Percentiles rank a stretch among this genome's conserved stretches.
These are phyloP conservation scores for Tolypocladium cylindrosporum DNA, from an alignment of 2,329 filamentous ascomycete species.

Conservation along the genomic window DNA sequence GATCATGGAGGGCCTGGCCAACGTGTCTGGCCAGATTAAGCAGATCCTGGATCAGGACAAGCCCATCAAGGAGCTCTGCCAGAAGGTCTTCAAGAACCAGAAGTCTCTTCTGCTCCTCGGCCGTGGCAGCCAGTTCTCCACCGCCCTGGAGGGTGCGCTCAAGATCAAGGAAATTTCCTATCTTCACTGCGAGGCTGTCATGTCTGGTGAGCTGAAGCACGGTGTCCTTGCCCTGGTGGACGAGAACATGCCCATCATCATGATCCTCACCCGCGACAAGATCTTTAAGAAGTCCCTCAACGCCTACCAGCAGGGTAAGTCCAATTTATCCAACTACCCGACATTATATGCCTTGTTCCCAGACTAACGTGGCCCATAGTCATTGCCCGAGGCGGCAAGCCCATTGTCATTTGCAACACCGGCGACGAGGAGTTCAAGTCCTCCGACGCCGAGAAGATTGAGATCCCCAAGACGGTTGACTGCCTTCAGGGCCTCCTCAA, in stretches of 20 bases:
- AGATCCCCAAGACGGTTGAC: slow-evolving; percentile 93
- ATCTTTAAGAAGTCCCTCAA: slow-evolving; percentile 99
- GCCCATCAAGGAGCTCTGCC: slow-evolving; percentile 88
- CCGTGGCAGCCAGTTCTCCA: slow-evolving; percentile 92
- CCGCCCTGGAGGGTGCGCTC: slow-evolving; percentile 89
- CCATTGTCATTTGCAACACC: slow-evolving; percentile 97
- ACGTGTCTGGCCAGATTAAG: slow-evolving; percentile 85
- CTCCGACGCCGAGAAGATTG: slow-evolving; percentile 89
- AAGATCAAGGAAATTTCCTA: slow-evolving; percentile 99
- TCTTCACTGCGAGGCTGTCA: slow-evolving; percentile 98
- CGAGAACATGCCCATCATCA: slow-evolving; percentile 97
- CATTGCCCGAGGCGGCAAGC: slow-evolving; percentile 88
- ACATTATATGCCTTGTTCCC: not conserved
- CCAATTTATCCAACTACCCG: not conserved
- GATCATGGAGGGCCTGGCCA: slow-evolving; percentile 87
- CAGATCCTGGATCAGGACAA: slow-evolving; percentile 85
- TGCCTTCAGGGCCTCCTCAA: slow-evolving; percentile 94
- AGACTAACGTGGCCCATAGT: slow-evolving; percentile 40
- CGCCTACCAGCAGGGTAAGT: slow-evolving; percentile 89
- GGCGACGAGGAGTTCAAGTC: slow-evolving; percentile 80
- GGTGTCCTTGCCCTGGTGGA: slow-evolving; percentile 95
- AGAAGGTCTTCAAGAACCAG: slow-evolving; percentile 90
- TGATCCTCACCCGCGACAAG: slow-evolving; percentile 94
- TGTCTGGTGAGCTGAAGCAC: slow-evolving; percentile 99
- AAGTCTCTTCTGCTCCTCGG: slow-evolving; percentile 91